A percentile compares a stretch with the other conserved stretches of the same genome.
These are phyloP conservation scores for Bathelium albidoporum DNA, from an alignment of 495 filamentous ascomycete species.

Conservation along the genomic window DNA sequence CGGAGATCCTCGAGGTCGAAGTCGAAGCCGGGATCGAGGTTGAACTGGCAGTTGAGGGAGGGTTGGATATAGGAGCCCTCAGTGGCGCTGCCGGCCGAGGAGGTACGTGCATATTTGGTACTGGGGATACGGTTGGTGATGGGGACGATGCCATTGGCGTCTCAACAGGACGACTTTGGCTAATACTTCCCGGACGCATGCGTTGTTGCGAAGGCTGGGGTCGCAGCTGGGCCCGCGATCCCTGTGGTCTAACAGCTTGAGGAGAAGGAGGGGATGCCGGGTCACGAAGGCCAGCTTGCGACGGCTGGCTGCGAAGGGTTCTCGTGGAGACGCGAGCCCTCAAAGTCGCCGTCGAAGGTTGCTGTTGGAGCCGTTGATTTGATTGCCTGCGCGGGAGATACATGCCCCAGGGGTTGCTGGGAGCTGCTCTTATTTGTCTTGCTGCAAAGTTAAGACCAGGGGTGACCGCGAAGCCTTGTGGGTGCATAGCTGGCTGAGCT, in stretches of 20 bases:
- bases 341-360: constrained; percentile 24
- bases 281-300: constrained; percentile 14
- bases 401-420: constrained; percentile 19
- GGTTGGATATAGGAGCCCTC: background rate
- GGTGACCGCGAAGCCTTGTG: constrained; percentile 4
- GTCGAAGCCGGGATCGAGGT: background rate
- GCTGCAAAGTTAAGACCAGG: constrained; percentile 18
- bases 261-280: constrained; percentile 10
- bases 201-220: constrained; percentile 20
- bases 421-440: constrained; percentile 12
- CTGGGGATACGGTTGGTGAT: background rate
- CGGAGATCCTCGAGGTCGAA: background rate
- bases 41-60: background rate
- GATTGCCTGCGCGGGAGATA: constrained; percentile 20
- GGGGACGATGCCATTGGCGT: too few species aligned
- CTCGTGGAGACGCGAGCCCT: constrained; percentile 17
- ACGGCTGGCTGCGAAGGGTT: constrained; percentile 11
- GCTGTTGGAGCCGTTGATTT: constrained; percentile 20
- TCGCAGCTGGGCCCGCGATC: constrained; percentile 19
- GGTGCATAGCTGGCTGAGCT: background rate
- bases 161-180: background rate
- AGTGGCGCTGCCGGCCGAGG: background rate
- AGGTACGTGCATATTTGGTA: background rate
- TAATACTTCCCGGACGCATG: background rate
- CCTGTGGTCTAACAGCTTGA: constrained; percentile 13